These are phyloP conservation scores for Guadua angustifolia DNA, from an alignment of 176 grass and related monocot genomes.

Conservation along the genomic window DNA sequence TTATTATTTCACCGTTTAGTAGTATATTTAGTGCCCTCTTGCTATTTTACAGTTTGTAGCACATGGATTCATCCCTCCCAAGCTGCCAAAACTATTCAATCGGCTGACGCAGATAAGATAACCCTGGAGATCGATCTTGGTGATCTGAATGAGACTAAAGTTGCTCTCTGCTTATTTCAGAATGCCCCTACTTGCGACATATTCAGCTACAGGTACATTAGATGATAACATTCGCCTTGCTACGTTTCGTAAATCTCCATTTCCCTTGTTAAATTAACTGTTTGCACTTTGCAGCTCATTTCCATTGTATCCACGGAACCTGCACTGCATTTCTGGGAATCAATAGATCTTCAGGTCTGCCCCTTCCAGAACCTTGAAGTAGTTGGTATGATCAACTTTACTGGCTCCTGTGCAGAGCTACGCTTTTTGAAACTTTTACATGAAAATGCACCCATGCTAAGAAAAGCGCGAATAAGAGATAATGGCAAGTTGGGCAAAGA, in stretches of 20 bases:
- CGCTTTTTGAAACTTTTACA: constrained; percentile 41
- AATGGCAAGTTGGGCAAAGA: constrained; percentile 15
- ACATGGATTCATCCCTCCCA: background rate
- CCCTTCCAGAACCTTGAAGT: constrained; percentile 40
- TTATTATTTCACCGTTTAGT: constrained; percentile 23
- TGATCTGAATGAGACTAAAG: constrained; percentile 34
- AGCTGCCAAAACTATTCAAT: constrained; percentile 37
- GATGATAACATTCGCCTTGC: constrained; percentile 34
- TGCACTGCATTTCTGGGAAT: constrained; percentile 11
- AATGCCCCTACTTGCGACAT: constrained; percentile 46
- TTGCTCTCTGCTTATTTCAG: constrained; percentile 50
- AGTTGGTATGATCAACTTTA: constrained; percentile 29
- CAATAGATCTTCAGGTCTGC: constrained; percentile 1
- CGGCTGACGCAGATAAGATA: constrained; percentile 42
- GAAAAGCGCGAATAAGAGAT: constrained; percentile 1
- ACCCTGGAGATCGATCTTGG: constrained; percentile 32
- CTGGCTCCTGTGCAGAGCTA: constrained; percentile 11
- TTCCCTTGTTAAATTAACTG: constrained; percentile 12
- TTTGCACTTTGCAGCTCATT: constrained; percentile 34
- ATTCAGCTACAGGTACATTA: constrained; percentile 39
- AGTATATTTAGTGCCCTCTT: constrained; percentile 17
- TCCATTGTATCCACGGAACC: background rate
- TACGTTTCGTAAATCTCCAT: constrained; percentile 16
- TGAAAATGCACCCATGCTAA: constrained; percentile 28
- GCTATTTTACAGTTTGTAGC: constrained; percentile 39